Conservation (phyloP, 1,139 yeast species). For the Lodderomyces elongisporus region DNA sequence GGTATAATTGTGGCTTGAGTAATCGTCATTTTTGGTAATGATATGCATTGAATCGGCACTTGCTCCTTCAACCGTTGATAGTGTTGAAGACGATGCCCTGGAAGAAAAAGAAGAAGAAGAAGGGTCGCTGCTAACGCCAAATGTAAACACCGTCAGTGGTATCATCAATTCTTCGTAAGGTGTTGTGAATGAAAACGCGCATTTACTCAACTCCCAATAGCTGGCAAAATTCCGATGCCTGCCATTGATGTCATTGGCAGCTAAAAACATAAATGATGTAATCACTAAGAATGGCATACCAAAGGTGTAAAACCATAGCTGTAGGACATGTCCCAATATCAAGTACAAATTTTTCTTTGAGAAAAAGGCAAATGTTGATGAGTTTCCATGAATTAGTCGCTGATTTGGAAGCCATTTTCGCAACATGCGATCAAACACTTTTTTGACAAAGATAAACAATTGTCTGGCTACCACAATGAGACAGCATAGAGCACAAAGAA, state of each 20-base stretch:
- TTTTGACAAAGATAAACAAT: slow-evolving; percentile 18
- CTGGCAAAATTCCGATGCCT: slow-evolving; percentile 14
- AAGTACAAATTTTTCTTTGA: slow-evolving; percentile 21
- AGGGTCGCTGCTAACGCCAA: slow-evolving; percentile 3
- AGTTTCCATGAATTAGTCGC: slow-evolving; percentile 4
- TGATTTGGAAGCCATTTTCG: slow-evolving; percentile 9
- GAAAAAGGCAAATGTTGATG: slow-evolving; percentile 8
- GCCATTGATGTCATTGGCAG: slow-evolving; percentile 17
- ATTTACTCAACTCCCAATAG: slow-evolving; percentile 14
- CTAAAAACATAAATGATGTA: slow-evolving; percentile 33
- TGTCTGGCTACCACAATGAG: slow-evolving; percentile 20
- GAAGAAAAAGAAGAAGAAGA: neutral
- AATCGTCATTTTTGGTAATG: neutral
- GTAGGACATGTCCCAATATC: slow-evolving; percentile 30
- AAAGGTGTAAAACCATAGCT: slow-evolving; percentile 31
- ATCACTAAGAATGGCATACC: slow-evolving; percentile 45
- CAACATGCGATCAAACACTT: slow-evolving; percentile 12
- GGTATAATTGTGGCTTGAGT: too few species aligned
- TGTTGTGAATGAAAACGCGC: slow-evolving; percentile 24
- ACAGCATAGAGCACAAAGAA: slow-evolving; percentile 18
- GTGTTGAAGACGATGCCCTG: neutral
- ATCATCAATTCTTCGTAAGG: slow-evolving; percentile 24
- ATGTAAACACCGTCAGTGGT: slow-evolving; percentile 13
- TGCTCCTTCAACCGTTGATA: neutral
- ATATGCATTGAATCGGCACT: neutral